Evolutionary conservation across 257 asterid species (phyloP).

Genomic region (Fraxinus cuspidata): DNA sequence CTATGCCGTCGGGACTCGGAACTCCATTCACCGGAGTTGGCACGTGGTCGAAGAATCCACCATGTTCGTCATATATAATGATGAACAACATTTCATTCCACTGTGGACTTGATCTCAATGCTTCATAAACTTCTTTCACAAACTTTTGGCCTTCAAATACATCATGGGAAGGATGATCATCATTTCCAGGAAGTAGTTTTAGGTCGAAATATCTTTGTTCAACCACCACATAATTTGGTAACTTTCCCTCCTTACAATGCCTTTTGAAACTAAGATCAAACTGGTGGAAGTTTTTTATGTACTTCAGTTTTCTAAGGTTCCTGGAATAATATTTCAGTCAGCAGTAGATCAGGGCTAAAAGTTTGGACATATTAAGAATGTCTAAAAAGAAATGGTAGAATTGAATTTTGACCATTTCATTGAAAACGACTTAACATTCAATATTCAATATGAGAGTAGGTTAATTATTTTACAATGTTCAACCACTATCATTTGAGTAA

Average conservation of each 20-base stretch:
- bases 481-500: too few relatives aligned
- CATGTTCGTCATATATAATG: constrained; percentile 66
- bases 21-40: constrained; percentile 58
- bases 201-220: constrained; percentile 68
- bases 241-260: constrained; percentile 70
- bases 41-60: constrained; percentile 78
- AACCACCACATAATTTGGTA: constrained; percentile 69
- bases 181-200: constrained; percentile 56
- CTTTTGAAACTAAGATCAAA: constrained; percentile 58
- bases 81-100: constrained; percentile 65
- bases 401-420: too few relatives aligned
- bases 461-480: too few relatives aligned
- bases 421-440: too few relatives aligned
- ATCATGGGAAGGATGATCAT: constrained; percentile 82
- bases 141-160: constrained; percentile 63
- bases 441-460: too few relatives aligned
- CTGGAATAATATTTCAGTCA: constrained; percentile 28
- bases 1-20: constrained; percentile 63
- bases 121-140: constrained; percentile 61
- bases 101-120: constrained; percentile 68
- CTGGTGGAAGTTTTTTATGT: constrained; percentile 60
- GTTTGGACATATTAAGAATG: too few relatives aligned
- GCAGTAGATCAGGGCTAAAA: too few relatives aligned
- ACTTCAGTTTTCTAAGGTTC: constrained; percentile 66
- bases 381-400: too few relatives aligned